A percentile compares a stretch with the other conserved stretches of the same genome.
phyloP scores from a whole-genome alignment of 2,329 filamentous ascomycete genomes.

The Microdochium nivale region DNA sequence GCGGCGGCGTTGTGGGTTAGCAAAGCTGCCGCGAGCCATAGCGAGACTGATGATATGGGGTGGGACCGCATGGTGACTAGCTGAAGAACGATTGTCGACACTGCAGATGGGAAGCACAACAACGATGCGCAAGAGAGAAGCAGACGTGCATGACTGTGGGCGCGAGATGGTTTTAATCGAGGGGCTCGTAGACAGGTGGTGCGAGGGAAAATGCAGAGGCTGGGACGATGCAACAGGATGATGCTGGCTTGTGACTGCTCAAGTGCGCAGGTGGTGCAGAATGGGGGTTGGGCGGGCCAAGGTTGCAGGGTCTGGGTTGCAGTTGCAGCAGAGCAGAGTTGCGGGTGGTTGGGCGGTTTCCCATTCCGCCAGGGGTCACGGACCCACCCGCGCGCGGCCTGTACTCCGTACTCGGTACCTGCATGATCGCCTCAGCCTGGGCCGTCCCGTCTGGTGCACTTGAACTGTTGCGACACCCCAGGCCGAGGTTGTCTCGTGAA shows the following conservation, averaged over 20 bases:
- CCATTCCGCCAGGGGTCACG: too few relatives aligned
- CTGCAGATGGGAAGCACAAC: conserved; percentile 2
- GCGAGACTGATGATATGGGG: conserved; percentile 3
- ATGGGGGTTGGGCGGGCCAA: not conserved
- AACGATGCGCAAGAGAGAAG: conserved; percentile 3
- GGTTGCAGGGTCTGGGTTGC: too few relatives aligned
- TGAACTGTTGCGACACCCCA: too few relatives aligned
- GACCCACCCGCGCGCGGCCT: too few relatives aligned
- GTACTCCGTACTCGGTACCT: too few relatives aligned
- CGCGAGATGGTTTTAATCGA: conserved; percentile 8
- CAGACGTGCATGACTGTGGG: conserved; percentile 3
- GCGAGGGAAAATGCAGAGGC: not conserved
- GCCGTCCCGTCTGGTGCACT: too few relatives aligned
- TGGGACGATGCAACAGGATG: not conserved
- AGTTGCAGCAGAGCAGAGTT: too few relatives aligned
- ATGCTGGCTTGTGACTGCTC: not conserved
- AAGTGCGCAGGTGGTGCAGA: not conserved
- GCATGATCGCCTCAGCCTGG: too few relatives aligned
- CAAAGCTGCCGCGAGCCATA: conserved; percentile 16
- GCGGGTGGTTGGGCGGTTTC: too few relatives aligned
- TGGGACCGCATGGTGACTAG: not conserved
- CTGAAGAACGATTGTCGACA: not conserved
- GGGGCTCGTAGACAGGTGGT: not conserved
- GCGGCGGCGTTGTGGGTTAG: conserved; percentile 11
- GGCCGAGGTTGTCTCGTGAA: too few relatives aligned